Base-by-base conservation (phyloP, 345 rosid genomes). In the Cardamine resedifolia region DNA sequence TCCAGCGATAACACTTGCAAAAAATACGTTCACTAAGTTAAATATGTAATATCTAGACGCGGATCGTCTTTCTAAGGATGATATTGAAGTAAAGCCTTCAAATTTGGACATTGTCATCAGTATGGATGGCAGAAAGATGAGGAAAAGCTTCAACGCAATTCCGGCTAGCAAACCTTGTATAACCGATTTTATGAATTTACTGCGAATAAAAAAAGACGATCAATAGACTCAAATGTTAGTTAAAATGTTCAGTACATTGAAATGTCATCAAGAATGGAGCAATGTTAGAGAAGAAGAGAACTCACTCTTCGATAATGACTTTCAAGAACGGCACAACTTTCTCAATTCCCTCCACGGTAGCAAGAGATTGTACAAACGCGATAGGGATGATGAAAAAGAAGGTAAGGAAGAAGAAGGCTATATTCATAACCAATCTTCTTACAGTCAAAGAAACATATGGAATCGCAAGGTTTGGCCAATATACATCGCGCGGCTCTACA, bases 71-170 rank as follows among this genome's bases (percentile, higher is more conserved):
- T 95, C 97, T 6, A 95, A 77, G 55, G 80, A 84, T 38, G 99
- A 95, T 24, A 81, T 20, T 19, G 99, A 84, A 53, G 64, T 72
- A 75, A 91, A 91, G 72, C 99, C 99, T 82, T 95, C 99, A 39
- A 95, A 88, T 74, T 88, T 89, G n/a, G 99, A 84, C 97, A 95
- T 91, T 64, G 86, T 84, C 99, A 95, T 95, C 77, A 95, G 73
- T 71, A 95, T 91, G 5, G 86, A 50, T n/a, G 99, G 99, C 44
- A 95, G 84, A 74, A 95, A 95, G 66, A 95, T 91, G 78, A 95
- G 92, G 78, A 95, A 95, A 65, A 95, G 96, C 89, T 95, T 95
- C 87, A 95, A 66, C 0, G 58, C 97, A 19, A 95, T 75, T 59
- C 99, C 99, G 0, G 99, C 88, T 9, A 95, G 85, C 81, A 91